Conservation (phyloP, 2,329 filamentous ascomycete species). For the Lasiodiplodia hormozganensis region DNA sequence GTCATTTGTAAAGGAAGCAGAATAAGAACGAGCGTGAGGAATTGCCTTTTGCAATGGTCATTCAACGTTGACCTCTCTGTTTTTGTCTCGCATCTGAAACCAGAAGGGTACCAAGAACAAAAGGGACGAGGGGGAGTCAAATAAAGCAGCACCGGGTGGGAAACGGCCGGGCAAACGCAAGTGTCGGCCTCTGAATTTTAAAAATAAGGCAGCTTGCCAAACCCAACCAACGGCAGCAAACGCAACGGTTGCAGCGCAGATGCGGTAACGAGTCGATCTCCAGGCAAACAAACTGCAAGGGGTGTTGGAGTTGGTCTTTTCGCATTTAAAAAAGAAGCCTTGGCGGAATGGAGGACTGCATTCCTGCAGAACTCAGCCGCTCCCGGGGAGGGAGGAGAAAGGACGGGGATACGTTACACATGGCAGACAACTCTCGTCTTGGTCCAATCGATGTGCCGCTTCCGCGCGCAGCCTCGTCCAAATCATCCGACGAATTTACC, state of each 20-base stretch:
- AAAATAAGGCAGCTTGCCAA: not conserved
- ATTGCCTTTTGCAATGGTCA: not conserved
- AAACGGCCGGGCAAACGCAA: constrained; percentile 1
- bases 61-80: not conserved
- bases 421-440: not conserved
- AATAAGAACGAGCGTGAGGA: constrained; percentile 10
- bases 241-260: constrained; percentile 3
- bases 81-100: constrained; percentile 22
- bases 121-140: not conserved
- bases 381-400: not conserved
- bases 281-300: constrained; percentile 20
- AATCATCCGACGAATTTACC: constrained; percentile 41
- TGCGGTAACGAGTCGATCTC: constrained; percentile 1
- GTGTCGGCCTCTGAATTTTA: not conserved
- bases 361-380: constrained; percentile 16
- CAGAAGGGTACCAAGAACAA: constrained; percentile 4
- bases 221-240: constrained; percentile 1
- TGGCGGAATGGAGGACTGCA: constrained; percentile 18
- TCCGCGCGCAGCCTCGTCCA: not conserved
- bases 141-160: not conserved
- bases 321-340: not conserved
- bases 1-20: not conserved
- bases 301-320: constrained; percentile 1
- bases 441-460: constrained; percentile 3
- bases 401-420: not conserved